Evolutionary conservation across 331 rosid species (phyloP), one percentile per base, ranked within the genome.

Genomic region (Acacia pycnantha): DNA sequence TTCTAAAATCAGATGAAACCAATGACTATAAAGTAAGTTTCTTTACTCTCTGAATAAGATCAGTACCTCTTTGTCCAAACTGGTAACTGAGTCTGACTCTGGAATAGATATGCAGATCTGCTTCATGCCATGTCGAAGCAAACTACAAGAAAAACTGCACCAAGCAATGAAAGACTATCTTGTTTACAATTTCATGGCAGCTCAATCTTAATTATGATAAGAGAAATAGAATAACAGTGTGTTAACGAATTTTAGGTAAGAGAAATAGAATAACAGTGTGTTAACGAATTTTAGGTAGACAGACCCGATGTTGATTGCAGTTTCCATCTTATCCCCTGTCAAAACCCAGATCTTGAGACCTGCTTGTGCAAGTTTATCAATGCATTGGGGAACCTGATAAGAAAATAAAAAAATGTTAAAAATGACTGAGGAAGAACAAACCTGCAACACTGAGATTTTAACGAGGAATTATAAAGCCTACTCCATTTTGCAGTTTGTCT

Each of bases 311-410:
- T 96, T 96, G 90, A 96, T 94, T 79, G 98, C 98, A 76, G 99
- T 96, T 91, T 96, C 99, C 99, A 96, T 96, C 89, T 96, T 96
- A 90, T 96, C 99, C 59, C 99, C 99, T 0, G 99, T 96, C 85
- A 96, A 85, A 78, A 96, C 97, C 99, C 98, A 96, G 83, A 96
- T 86, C 90, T 96, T 94, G 77, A 96, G 95, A 78, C 99, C 98
- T 79, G 99, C 98, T 91, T 92, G 98, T 71, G 99, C 99, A 79
- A 96, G 99, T 88, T 92, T 96, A 86, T 96, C 99, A 81, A 96
- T 96, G 87, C 99, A 96, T 74, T 94, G 99, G 53, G 99, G 99
- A 80, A 96, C 99, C 99, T 96, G 86, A 79, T 69, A 74, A 84
- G 83, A 59, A 59, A 84, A 80, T 35, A 12, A 59, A 72, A 56